Percentiles rank a stretch among this genome's conserved stretches.
Evolutionary conservation across 2,329 filamentous ascomycete genomes (phyloP).

Genomic region (Huntiella savannae): DNA sequence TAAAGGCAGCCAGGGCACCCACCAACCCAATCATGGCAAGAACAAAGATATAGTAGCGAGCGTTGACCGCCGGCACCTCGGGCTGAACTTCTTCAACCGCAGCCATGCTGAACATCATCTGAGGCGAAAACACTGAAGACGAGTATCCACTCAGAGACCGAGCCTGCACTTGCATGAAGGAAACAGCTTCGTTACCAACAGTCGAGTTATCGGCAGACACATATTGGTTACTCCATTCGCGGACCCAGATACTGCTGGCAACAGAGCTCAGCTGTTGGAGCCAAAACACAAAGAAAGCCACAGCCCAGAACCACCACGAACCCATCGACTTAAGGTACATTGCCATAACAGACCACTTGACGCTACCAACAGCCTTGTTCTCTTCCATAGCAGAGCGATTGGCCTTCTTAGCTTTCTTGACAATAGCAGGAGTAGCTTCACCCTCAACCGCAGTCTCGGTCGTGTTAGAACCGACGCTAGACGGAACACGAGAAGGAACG

Average conservation of each 20-base stretch:
- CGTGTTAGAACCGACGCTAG: constrained; percentile 48
- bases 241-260: constrained; percentile 85
- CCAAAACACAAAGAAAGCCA: constrained; percentile 55
- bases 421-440: constrained; percentile 22
- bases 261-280: constrained; percentile 72
- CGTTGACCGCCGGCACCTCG: constrained; percentile 40
- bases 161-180: constrained; percentile 5
- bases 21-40: constrained; percentile 63
- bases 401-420: constrained; percentile 29
- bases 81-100: background rate
- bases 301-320: constrained; percentile 86
- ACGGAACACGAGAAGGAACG: constrained; percentile 59
- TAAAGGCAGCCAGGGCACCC: constrained; percentile 64
- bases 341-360: constrained; percentile 70
- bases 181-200: constrained; percentile 1
- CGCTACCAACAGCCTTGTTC: constrained; percentile 63
- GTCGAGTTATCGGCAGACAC: constrained; percentile 23
- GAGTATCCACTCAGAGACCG: constrained; percentile 1
- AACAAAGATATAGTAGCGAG: constrained; percentile 63
- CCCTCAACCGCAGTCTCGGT: constrained; percentile 29
- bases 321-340: constrained; percentile 86
- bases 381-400: constrained; percentile 41
- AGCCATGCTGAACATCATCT: constrained; percentile 7
- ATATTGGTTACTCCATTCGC: constrained; percentile 88
- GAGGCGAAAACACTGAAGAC: constrained; percentile 3